These are phyloP conservation scores for Diutina scorzettiae DNA, from an alignment of 1,139 yeast species.

Conservation along the genomic window DNA sequence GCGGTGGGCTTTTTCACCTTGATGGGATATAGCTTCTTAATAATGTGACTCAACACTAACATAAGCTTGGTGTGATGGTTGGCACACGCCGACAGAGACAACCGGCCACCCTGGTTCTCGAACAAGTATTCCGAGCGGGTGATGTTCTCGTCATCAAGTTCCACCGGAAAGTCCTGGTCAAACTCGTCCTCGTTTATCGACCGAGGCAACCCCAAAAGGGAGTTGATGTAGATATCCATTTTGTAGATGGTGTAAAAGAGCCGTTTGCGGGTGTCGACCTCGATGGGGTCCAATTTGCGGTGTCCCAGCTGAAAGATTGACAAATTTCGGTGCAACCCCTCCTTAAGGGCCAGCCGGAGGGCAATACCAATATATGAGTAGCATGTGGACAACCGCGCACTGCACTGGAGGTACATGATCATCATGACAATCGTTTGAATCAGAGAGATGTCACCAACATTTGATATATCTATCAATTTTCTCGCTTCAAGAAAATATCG, in stretches of 20 bases:
- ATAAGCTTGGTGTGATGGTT: constrained; percentile 74
- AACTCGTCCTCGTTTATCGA: constrained; percentile 67
- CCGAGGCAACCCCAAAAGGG: constrained; percentile 80
- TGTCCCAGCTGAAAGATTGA: constrained; percentile 38
- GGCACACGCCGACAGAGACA: constrained; percentile 73
- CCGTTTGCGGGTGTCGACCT: constrained; percentile 74
- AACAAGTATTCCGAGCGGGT: constrained; percentile 46
- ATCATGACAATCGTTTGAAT: constrained; percentile 63
- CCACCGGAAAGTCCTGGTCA: constrained; percentile 80
- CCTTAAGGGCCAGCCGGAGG: constrained; percentile 71
- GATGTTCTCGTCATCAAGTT: constrained; percentile 78
- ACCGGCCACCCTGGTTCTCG: constrained; percentile 27
- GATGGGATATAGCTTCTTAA: constrained; percentile 32
- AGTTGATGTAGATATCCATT: constrained; percentile 84
- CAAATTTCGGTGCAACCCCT: constrained; percentile 75
- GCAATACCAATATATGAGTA: constrained; percentile 92
- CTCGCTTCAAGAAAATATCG: constrained; percentile 5
- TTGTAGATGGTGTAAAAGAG: constrained; percentile 83
- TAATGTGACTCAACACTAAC: constrained; percentile 31
- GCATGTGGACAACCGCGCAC: constrained; percentile 82
- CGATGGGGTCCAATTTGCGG: constrained; percentile 60
- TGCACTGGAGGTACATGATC: constrained; percentile 76
- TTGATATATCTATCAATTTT: constrained; percentile 17
- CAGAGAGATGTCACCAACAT: constrained; percentile 34
- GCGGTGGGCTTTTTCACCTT: constrained; percentile 15